Evolutionary conservation across 768 basidiomycete species (phyloP).

Genomic region (Lanmaoa rubissima): DNA sequence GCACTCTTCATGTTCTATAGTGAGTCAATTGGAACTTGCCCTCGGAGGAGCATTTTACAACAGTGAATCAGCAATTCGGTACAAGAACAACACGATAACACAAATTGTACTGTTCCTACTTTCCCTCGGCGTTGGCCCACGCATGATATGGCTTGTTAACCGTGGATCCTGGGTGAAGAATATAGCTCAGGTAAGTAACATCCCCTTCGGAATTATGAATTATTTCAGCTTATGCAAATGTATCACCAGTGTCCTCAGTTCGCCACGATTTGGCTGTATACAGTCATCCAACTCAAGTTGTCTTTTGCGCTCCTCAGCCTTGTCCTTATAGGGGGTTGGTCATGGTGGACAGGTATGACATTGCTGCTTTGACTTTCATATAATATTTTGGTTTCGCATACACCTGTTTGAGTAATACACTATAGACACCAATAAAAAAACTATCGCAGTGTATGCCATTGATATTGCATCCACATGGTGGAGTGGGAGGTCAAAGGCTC

Average conservation of each 20-base stretch:
- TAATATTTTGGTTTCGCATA: neutral
- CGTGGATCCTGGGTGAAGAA: conserved; percentile 65
- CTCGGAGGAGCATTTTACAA: conserved; percentile 1
- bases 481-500: neutral
- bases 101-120: conserved; percentile 61
- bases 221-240: neutral
- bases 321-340: conserved; percentile 49
- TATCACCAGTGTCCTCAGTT: conserved; percentile 65
- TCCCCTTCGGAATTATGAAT: neutral
- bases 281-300: conserved; percentile 67
- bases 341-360: conserved; percentile 62
- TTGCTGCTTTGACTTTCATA: conserved; percentile 31
- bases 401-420: neutral
- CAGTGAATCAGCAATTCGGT: conserved; percentile 47
- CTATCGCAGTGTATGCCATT: conserved; percentile 12
- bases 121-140: conserved; percentile 54
- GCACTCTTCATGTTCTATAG: conserved; percentile 46
- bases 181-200: conserved; percentile 62
- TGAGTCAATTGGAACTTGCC: conserved; percentile 6
- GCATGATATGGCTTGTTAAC: conserved; percentile 72
- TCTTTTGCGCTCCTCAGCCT: conserved; percentile 59
- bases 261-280: conserved; percentile 77
- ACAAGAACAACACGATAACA: conserved; percentile 53
- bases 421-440: neutral
- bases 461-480: neutral